phyloP scores from a whole-genome alignment of 768 basidiomycete species.

The Tulasnella calospora region DNA sequence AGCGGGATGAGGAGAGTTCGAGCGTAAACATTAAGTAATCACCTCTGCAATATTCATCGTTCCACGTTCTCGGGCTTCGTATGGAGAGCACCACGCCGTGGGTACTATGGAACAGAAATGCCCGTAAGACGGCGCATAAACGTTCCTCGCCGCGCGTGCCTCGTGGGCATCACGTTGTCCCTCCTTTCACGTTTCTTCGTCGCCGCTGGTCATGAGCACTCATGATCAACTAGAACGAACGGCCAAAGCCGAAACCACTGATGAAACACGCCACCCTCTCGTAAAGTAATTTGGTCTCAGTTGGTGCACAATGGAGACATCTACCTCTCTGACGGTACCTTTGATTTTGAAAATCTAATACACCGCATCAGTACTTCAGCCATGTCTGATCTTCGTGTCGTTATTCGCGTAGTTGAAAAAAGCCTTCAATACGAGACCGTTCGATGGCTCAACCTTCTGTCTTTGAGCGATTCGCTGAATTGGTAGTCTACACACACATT shows the following conservation, averaged over 20 bases:
- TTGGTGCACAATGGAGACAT: no score
- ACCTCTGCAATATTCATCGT: background rate
- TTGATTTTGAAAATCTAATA: no score
- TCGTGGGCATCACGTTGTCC: background rate
- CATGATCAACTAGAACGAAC: background rate
- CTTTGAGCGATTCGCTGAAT: background rate
- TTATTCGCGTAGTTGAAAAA: no score
- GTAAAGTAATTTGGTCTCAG: background rate
- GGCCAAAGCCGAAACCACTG: no score
- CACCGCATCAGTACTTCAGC: no score
- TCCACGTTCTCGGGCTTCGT: background rate
- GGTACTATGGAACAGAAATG: background rate
- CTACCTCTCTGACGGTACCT: no score
- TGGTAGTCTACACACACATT: background rate
- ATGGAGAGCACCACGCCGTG: background rate
- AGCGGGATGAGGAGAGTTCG: background rate
- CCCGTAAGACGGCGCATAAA: background rate
- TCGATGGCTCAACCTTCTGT: background rate
- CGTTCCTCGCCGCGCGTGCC: background rate
- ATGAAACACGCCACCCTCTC: background rate
- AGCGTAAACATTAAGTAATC: slow-evolving; percentile 3
- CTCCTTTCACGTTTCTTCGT: no score
- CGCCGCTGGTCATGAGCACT: background rate
- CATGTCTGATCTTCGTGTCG: no score
- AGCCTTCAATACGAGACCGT: background rate